These are phyloP conservation scores for Solanum corneliomulleri DNA, from an alignment of 257 asterid species.

Conservation along the genomic window DNA sequence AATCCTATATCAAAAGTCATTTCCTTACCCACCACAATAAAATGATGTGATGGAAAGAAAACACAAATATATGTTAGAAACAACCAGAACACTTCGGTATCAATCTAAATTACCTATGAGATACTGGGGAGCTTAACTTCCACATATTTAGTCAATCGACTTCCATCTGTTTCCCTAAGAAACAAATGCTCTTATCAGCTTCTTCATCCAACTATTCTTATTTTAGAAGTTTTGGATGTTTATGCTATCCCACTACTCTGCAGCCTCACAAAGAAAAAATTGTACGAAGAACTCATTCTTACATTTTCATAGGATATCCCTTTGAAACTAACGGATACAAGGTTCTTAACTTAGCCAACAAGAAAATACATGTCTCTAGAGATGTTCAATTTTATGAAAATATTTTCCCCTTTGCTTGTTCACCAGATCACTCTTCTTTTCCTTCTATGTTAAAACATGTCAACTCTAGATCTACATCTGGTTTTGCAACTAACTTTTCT, in stretches of 20 bases:
- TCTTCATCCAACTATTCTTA: not conserved
- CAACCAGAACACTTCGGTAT: not conserved
- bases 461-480: too few relatives aligned
- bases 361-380: not conserved
- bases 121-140: not conserved
- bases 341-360: not conserved
- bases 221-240: not conserved
- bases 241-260: not conserved
- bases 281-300: not conserved
- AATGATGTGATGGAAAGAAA: too few relatives aligned
- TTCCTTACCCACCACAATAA: too few relatives aligned
- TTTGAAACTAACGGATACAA: not conserved
- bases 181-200: not conserved
- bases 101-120: too few relatives aligned
- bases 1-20: too few relatives aligned
- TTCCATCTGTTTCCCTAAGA: not conserved
- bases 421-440: not conserved
- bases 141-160: not conserved
- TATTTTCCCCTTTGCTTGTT: too few relatives aligned
- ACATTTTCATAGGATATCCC: not conserved
- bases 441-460: not conserved
- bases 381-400: not conserved
- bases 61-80: too few relatives aligned
- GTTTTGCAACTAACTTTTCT: too few relatives aligned
- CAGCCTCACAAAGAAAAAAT: not conserved